A percentile compares a stretch with the other conserved stretches of the same genome.
phyloP scores from a whole-genome alignment of 2,329 filamentous ascomycete species.

The Pseudogymnoascus sp. region DNA sequence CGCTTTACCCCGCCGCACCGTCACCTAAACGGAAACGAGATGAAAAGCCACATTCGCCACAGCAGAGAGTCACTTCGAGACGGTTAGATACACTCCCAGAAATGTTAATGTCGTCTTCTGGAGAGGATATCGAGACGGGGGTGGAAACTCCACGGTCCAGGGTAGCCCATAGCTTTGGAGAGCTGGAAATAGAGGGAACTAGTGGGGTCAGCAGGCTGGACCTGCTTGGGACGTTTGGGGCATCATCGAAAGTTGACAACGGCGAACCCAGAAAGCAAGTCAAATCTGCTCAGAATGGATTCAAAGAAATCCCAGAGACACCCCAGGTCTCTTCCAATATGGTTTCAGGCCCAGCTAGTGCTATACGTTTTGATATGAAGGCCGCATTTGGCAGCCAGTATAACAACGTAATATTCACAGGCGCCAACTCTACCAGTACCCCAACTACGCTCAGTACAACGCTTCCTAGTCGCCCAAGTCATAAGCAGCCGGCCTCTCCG shows the following conservation, averaged over 20 bases:
- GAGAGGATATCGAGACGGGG: not conserved
- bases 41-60: constrained; percentile 7
- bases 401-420: not conserved
- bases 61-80: not conserved
- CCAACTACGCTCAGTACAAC: not conserved
- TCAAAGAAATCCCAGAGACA: constrained; percentile 23
- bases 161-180: constrained; percentile 27
- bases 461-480: constrained; percentile 19
- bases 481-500: not conserved
- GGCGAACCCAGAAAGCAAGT: not conserved
- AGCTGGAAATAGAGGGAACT: constrained; percentile 22
- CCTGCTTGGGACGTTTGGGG: constrained; percentile 11
- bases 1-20: constrained; percentile 5
- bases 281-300: not conserved
- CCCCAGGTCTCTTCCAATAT: constrained; percentile 17
- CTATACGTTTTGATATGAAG: not conserved
- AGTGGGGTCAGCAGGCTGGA: constrained; percentile 19
- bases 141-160: constrained; percentile 22
- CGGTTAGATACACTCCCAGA: not conserved
- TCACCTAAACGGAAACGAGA: constrained; percentile 8
- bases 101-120: not conserved
- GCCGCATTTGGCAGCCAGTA: not conserved
- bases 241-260: constrained; percentile 8
- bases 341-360: not conserved
- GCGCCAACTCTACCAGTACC: not conserved